Base-by-base conservation (phyloP, 768 basidiomycete species). In the Tubosaeta sp. region DNA sequence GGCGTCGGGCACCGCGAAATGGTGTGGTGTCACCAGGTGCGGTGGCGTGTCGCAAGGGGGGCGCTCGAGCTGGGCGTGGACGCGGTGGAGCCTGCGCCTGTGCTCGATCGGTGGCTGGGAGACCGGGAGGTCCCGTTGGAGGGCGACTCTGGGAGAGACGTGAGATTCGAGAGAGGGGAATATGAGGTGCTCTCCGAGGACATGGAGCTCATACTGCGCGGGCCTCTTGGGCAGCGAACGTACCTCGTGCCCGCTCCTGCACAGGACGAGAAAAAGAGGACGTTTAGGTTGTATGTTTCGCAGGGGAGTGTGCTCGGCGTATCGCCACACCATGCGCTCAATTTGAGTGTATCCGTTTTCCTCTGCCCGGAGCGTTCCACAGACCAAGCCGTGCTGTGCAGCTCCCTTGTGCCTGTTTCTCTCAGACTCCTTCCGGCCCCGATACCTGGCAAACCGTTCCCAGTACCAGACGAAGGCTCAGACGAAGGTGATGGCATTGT, bases 21-120 rank as follows among this genome's bases (percentile, higher is more conserved):
- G 82, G 92, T 98, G 5, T 99, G 97, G 97, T 98, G 97, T 65
- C 91, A 97, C 69, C 97, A 99, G 70, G 85, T 97, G 10, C 86
- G 97, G 37, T 91, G 87, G 88, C 81, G 84, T 22, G 75, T 95
- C 32, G 94, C 94, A 14, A 77, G 90, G 48, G 82, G 84, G 17
- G 84, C 85, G 25, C 71, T 97, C 6, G 89, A 91, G 60, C 71
- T 89, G 11, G 79, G 78, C 3, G 51, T 62, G 6, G 34, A 51
- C 3, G 60, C 70, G 0, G 43, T 46, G 26, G 65, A 59, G 4
- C 69, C 68, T 2, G 71, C 72, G 29, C 71, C 60, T 0, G 56
- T 52, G 5, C 68, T 92, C 17, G 83, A 86, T 56, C 73, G 63
- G 45, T 91, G 90, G 90, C 67, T 92, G 45, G 73, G 83, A 34